A percentile compares a stretch with the other conserved stretches of the same genome.
phyloP scores from a whole-genome alignment of 2,329 filamentous ascomycete species.

The Sporothrix pseudoabietina region DNA sequence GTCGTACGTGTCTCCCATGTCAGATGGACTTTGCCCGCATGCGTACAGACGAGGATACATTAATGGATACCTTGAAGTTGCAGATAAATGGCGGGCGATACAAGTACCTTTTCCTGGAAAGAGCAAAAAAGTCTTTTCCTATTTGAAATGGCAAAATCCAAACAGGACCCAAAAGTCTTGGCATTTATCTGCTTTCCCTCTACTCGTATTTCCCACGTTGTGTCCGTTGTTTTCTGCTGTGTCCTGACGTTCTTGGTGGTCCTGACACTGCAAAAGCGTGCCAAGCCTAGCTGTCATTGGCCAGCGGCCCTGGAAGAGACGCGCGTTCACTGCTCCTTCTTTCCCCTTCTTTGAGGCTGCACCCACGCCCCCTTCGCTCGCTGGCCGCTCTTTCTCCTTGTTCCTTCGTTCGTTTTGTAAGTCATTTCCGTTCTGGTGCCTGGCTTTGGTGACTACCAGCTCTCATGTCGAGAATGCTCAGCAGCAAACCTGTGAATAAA shows the following conservation, averaged over 20 bases:
- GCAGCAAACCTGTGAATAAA: not conserved
- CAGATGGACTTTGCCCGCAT: not conserved
- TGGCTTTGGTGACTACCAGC: not conserved
- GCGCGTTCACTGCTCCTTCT: conserved; percentile 35
- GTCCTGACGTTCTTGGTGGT: not conserved
- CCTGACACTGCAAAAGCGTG: conserved; percentile 27
- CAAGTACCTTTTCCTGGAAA: not conserved
- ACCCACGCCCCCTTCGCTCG: conserved; percentile 22
- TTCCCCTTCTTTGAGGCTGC: conserved; percentile 19
- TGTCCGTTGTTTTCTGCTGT: conserved; percentile 25
- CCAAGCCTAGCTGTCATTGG: conserved; percentile 33
- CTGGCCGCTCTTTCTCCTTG: conserved; percentile 7
- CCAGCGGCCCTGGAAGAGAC: conserved; percentile 30
- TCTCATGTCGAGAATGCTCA: not conserved
- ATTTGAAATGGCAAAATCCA: conserved; percentile 4
- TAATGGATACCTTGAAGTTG: not conserved
- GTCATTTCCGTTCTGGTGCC: conserved; percentile 8
- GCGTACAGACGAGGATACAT: too few relatives aligned
- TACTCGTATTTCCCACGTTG: conserved; percentile 14
- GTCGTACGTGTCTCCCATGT: conserved; percentile 12
- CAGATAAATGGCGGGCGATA: not conserved
- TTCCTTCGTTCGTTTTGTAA: not conserved
- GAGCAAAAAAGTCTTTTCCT: not conserved
- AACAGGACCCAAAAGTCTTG: conserved; percentile 18
- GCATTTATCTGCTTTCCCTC: conserved; percentile 19